phyloP scores from a whole-genome alignment of 352 stramenopile species.

The Phytophthora chlamydospora region DNA sequence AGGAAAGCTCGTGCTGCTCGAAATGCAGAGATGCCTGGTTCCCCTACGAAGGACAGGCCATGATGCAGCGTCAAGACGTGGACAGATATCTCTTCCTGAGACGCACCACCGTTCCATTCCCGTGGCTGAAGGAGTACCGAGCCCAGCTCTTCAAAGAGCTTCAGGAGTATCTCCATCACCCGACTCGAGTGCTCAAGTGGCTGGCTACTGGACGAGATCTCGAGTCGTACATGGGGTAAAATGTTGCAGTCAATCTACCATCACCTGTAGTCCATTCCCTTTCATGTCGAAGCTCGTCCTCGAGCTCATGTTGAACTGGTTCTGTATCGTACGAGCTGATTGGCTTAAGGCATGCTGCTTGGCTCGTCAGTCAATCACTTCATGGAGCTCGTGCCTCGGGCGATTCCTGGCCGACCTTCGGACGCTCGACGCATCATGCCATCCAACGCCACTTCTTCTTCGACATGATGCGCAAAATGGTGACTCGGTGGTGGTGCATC shows the following conservation, averaged over 20 bases:
- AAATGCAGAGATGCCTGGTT: constrained; percentile 28
- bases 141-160: constrained; percentile 26
- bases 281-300: background rate
- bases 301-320: constrained; percentile 19
- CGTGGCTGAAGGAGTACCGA: constrained; percentile 31
- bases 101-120: constrained; percentile 26
- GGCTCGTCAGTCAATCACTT: constrained; percentile 37
- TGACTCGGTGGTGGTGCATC: constrained; percentile 27
- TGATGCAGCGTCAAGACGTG: constrained; percentile 27
- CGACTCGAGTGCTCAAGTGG: constrained; percentile 24
- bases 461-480: background rate
- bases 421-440: constrained; percentile 17
- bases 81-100: constrained; percentile 27
- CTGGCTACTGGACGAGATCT: constrained; percentile 27
- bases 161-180: constrained; percentile 32
- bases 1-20: constrained; percentile 28
- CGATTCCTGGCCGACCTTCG: constrained; percentile 15
- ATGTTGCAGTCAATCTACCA: too few species aligned
- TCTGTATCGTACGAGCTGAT: constrained; percentile 15
- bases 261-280: background rate
- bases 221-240: constrained; percentile 28
- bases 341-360: constrained; percentile 31
- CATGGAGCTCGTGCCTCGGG: constrained; percentile 31
- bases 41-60: constrained; percentile 29
- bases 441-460: constrained; percentile 18